Base-by-base conservation (phyloP, 1,284 basidiomycete genomes). In the Rhizoctonia solani region DNA sequence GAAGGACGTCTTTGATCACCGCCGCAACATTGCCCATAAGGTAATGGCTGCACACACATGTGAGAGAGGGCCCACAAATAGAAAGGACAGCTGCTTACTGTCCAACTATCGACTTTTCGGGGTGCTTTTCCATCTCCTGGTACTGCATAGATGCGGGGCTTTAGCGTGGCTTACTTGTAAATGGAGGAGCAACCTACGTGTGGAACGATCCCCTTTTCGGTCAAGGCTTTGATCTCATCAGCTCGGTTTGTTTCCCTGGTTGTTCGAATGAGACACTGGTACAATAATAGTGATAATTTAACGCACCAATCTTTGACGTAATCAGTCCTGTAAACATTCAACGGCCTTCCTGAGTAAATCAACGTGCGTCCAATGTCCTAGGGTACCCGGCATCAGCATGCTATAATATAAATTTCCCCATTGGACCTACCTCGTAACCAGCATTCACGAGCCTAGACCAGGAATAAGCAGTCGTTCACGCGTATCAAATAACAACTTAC, bases 341-440 rank as follows among this genome's bases (percentile, higher is more conserved):
- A 79, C 11, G 94, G 95, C 29, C 94, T 86, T 19, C 94, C 94
- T 59, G 89, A 90, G 79, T 87, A 95, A 74, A 95, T 94, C 54
- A 93, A 75, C 5, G 93, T 94, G 23, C 86, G 85, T 25, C 61
- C 61, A 23, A 65, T 54, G 39, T 65, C 61, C 61, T 63, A 63
- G 3, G 3, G 27, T 39, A 39, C 37, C 9, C 16, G 3, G n/a
- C 11, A 6, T n/a, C n/a, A n/a, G n/a, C n/a, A n/a, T n/a, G n/a
- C n/a, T n/a, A n/a, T n/a, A n/a, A n/a, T n/a, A n/a, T n/a, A n/a
- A n/a, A n/a, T n/a, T n/a, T n/a, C n/a, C n/a, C n/a, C n/a, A n/a
- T n/a, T n/a, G n/a, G n/a, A n/a, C n/a, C n/a, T n/a, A n/a, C 87
- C 75, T 90, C 91, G 66, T 75, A 46, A 16, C 11, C 34, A 41